Conservation (phyloP, 768 basidiomycete species). For the Royoungia palumana region DNA sequence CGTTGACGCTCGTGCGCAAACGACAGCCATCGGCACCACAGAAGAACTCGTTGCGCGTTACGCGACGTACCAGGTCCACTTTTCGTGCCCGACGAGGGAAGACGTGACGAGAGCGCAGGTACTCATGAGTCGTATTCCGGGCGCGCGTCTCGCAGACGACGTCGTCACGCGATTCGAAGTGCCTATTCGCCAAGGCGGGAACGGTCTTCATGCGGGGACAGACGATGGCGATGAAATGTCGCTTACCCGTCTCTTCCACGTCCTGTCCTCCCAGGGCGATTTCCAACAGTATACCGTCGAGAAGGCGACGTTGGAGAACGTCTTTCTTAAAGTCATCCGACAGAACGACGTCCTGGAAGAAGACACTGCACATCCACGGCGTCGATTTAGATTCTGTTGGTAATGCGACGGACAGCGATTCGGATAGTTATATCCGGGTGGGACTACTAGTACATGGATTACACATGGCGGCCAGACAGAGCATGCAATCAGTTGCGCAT, state of each 20-base stretch:
- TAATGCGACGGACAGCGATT: background rate
- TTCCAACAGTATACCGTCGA: slow-evolving; percentile 71
- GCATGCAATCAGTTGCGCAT: too few relatives aligned
- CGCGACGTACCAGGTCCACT: slow-evolving; percentile 74
- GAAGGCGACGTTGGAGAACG: slow-evolving; percentile 65
- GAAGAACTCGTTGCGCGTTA: slow-evolving; percentile 62
- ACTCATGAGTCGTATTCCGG: slow-evolving; percentile 61
- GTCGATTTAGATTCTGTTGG: slow-evolving; percentile 10
- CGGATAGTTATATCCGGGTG: too few relatives aligned
- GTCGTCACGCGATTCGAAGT: slow-evolving; percentile 76
- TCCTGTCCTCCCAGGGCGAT: slow-evolving; percentile 48
- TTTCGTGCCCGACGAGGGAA: slow-evolving; percentile 62
- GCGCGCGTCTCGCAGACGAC: slow-evolving; percentile 64
- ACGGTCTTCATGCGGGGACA: background rate
- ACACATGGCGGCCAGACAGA: too few relatives aligned
- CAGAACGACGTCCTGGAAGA: slow-evolving; percentile 57
- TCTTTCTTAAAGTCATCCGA: slow-evolving; percentile 68
- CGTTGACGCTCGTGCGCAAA: too few relatives aligned
- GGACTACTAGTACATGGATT: too few relatives aligned
- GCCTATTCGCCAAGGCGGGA: slow-evolving; percentile 38
- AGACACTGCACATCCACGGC: slow-evolving; percentile 22
- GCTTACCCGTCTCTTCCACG: slow-evolving; percentile 56
- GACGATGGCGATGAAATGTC: slow-evolving; percentile 31
- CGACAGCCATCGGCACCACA: slow-evolving; percentile 64
- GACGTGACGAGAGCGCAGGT: slow-evolving; percentile 54